These are phyloP conservation scores for Stylosanthes scabra DNA, from an alignment of 331 rosid species.

Conservation along the genomic window DNA sequence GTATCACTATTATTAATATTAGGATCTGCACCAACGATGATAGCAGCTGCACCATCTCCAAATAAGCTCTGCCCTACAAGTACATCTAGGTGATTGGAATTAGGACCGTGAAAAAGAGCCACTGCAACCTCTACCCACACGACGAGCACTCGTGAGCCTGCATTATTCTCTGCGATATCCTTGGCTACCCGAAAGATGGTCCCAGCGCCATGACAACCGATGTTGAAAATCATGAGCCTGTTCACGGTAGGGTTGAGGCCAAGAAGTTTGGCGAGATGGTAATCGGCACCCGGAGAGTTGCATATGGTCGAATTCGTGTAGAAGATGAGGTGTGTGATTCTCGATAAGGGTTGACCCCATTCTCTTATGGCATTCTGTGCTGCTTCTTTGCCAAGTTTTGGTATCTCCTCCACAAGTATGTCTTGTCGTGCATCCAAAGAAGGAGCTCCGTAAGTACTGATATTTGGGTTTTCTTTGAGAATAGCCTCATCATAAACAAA, in stretches of 20 bases:
- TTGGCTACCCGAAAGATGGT: conserved; percentile 50
- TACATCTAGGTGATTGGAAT: conserved; percentile 29
- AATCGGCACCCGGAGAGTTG: conserved; percentile 48
- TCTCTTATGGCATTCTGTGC: conserved; percentile 42
- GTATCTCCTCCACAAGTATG: not conserved
- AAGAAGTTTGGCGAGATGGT: conserved; percentile 42
- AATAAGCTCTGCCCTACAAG: conserved; percentile 46
- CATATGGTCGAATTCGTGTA: conserved; percentile 47
- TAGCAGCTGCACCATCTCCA: conserved; percentile 46
- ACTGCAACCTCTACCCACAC: conserved; percentile 42
- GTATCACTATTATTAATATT: not conserved
- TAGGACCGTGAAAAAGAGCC: conserved; percentile 21
- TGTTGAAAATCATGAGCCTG: conserved; percentile 44
- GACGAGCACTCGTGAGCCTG: conserved; percentile 42
- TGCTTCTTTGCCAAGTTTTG: conserved; percentile 36
- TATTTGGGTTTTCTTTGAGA: conserved; percentile 29
- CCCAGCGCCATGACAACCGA: conserved; percentile 49
- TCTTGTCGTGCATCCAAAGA: conserved; percentile 34
- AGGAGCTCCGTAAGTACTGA: conserved; percentile 18
- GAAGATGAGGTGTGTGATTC: conserved; percentile 50
- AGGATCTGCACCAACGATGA: conserved; percentile 48
- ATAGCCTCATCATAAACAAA: conserved; percentile 10
- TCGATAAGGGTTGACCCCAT: not conserved
- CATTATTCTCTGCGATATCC: conserved; percentile 49
- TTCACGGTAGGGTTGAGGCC: conserved; percentile 48